Base-by-base conservation (phyloP, 805 yeast genomes). In the Candida chilensis region DNA sequence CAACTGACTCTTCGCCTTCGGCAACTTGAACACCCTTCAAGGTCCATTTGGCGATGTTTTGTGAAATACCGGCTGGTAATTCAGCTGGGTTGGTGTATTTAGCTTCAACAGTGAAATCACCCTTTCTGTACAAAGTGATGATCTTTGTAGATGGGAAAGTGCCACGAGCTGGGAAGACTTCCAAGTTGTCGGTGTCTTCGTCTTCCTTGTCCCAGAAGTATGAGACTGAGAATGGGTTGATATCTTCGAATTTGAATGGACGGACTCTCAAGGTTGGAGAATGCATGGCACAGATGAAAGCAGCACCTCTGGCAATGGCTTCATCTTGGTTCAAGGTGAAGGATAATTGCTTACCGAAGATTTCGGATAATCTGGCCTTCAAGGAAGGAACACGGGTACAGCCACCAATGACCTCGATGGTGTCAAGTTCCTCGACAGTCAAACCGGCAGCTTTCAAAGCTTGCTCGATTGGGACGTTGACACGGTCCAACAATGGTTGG, bases 251-350 rank as follows among this genome's bases (percentile, higher is more conserved):
- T 67, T 90, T 90, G 81, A 92, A 92, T 44, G 96, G 96, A 66
- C 97, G 83, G 32, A 92, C 98, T 68, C 98, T 84, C 50, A 92
- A 77, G 42, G 96, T 88, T 63, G 98, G 98, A 20, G 97, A 90
- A 72, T 88, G 97, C 67, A 87, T 84, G 45, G 98, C 99, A 63
- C 98, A 92, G 52, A 92, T 83, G 64, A 92, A 92, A 29, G 98
- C 96, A 49, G 95, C 94, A 70, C 99, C 99, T 63, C 90, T 85
- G 34, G 98, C 97, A 57, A 90, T 82, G 40, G 98, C 96, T 73
- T 92, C 99, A 57, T 92, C 99, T 68, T 88, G 96, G 74, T 92
- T 92, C 64, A 94, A 76, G 46, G 97, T 94, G 70, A 83, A 82
- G 24, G 96, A 84, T 54, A 92, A 70, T 48, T 67, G 79, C 67